These are phyloP conservation scores for Fusarium coicis DNA, from an alignment of 2,329 filamentous ascomycete species.

Conservation along the genomic window DNA sequence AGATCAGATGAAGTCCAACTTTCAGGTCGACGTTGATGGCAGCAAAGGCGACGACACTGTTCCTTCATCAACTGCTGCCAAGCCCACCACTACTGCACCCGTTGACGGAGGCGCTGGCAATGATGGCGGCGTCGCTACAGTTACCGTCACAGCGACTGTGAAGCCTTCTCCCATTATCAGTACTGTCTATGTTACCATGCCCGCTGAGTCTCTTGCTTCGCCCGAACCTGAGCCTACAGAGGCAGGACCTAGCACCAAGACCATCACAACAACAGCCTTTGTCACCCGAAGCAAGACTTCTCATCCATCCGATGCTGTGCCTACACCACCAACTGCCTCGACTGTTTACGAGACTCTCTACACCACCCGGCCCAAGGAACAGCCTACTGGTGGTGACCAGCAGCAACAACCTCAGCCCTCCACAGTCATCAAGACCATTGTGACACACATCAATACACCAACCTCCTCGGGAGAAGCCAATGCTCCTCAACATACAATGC, in stretches of 20 bases:
- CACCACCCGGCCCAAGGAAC: conserved; percentile 25
- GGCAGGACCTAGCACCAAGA: conserved; percentile 32
- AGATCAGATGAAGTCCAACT: conserved; percentile 58
- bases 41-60: conserved; percentile 31
- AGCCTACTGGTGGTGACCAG: conserved; percentile 12
- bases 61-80: conserved; percentile 28
- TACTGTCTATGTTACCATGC: conserved; percentile 51
- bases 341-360: conserved; percentile 36
- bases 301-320: conserved; percentile 9
- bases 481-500: conserved; percentile 24
- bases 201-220: conserved; percentile 34
- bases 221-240: conserved; percentile 19
- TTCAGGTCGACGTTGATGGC: conserved; percentile 55
- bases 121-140: conserved; percentile 38
- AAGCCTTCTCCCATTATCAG: conserved; percentile 53
- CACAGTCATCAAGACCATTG: conserved; percentile 29
- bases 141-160: conserved; percentile 53
- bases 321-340: conserved; percentile 23
- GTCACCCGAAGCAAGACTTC: conserved; percentile 25
- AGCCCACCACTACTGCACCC: conserved; percentile 21
- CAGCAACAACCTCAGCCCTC: conserved; percentile 25
- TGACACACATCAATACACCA: conserved; percentile 28
- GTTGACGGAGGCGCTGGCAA: conserved; percentile 21
- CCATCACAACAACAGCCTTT: conserved; percentile 36
- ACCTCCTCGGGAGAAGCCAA: conserved; percentile 10